Conservation (phyloP, 352 stramenopile genomes). For the Globisporangium iwayamae region DNA sequence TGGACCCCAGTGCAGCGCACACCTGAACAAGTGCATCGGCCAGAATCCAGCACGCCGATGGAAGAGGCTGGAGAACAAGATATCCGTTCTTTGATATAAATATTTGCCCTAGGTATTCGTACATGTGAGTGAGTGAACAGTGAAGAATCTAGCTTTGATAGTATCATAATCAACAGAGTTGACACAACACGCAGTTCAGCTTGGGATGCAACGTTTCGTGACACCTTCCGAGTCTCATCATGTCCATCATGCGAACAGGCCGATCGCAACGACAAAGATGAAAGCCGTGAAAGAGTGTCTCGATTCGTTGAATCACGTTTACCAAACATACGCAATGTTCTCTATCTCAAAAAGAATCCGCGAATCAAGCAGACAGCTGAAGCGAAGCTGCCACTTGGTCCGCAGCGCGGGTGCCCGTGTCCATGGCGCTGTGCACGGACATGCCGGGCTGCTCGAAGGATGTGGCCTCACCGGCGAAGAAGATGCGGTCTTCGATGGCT, state of each 20-base stretch:
- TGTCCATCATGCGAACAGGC: too few species aligned
- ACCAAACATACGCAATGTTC: neutral
- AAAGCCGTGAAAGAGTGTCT: neutral
- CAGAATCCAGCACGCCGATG: conserved; percentile 1
- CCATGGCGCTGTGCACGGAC: conserved; percentile 78
- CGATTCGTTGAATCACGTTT: neutral
- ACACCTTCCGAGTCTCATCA: neutral
- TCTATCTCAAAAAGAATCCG: neutral
- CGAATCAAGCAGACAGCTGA: neutral
- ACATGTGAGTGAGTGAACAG: conserved; percentile 9
- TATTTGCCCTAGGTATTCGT: conserved; percentile 10
- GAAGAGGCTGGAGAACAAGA: neutral
- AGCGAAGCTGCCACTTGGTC: conserved; percentile 47
- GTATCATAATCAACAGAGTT: conserved; percentile 1
- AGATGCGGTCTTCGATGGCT: conserved; percentile 60
- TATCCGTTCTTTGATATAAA: conserved; percentile 12
- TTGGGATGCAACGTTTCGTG: neutral
- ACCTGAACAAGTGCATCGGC: neutral
- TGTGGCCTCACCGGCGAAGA: conserved; percentile 81
- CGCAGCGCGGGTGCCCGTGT: conserved; percentile 71
- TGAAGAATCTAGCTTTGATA: conserved; percentile 10
- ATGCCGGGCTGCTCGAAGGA: conserved; percentile 80
- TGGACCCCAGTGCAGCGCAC: neutral
- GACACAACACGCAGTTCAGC: neutral
- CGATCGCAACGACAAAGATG: neutral